Evolutionary conservation across 192 early-diverging fungal species (phyloP).

Genomic region (Coemansia reversa): DNA sequence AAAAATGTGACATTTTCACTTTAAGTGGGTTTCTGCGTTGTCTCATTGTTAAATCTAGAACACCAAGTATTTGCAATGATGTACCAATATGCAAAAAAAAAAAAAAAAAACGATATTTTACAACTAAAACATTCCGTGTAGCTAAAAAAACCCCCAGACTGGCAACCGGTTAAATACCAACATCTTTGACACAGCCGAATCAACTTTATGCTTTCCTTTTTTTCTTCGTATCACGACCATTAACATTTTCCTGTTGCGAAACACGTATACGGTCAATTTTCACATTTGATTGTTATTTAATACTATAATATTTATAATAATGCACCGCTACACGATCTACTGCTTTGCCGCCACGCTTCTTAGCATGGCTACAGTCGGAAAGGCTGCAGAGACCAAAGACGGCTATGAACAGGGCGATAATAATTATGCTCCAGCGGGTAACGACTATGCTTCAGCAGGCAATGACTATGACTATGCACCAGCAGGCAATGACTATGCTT

Average conservation of each 20-base stretch:
- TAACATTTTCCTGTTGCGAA: not conserved
- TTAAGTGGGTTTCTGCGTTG: no score
- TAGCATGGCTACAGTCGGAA: conserved; percentile 21
- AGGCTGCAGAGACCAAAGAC: not conserved
- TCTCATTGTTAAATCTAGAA: no score
- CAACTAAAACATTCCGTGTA: no score
- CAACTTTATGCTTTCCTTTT: conserved; percentile 1
- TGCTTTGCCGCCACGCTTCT: conserved; percentile 24
- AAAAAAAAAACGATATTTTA: no score
- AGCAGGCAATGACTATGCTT: conserved; percentile 4
- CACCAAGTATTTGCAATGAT: no score
- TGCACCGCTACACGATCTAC: conserved; percentile 40
- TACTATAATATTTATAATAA: conserved; percentile 4
- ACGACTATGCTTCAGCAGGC: not conserved
- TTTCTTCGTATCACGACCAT: not conserved
- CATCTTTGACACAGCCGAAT: not conserved
- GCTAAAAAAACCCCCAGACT: no score
- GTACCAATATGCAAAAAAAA: no score
- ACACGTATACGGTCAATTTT: not conserved
- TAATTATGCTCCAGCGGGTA: conserved; percentile 6
- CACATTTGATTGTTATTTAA: not conserved
- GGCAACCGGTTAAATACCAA: conserved; percentile 1
- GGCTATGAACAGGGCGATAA: not conserved
- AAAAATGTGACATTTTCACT: no score
- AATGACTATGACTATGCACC: no score